Base-by-base conservation (phyloP, 2,329 filamentous ascomycete genomes). In the Nigrospora oryzae region DNA sequence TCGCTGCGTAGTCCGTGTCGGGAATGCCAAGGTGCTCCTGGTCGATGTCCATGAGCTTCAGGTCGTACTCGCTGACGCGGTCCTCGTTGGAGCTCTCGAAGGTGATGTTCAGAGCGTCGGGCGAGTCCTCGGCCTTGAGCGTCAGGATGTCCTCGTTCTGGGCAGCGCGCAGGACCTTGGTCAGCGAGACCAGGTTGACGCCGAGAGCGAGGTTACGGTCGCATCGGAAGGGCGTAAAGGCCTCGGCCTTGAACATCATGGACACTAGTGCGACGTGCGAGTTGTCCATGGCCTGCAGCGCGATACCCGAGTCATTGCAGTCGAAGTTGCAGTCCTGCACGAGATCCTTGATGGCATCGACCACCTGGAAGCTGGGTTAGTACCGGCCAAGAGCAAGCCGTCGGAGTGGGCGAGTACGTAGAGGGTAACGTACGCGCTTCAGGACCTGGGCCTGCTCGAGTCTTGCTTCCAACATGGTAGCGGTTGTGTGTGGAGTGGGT, bases 291-390 rank as follows among this genome's bases (percentile, higher is more conserved):
- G 93, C 93, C 71, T 98, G 93, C 46, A 98, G 86, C 42, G 91
- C 90, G 62, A 98, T 93, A 51, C 93, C 93, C 45, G 89, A 91
- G 77, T 98, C 94, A 85, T 97, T 98, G 85, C 94, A 98, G 78
- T 98, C 93, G 73, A 98, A 98, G 74, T 98, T 98, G 83, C 93
- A 98, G 73, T 98, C 93, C 70, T 97, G 93, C 44, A 98, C 93
- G 42, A 98, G 83, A 62, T 98, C 93, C 72, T 96, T 97, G 83
- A 98, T 96, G 58, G 94, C 89, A 66, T 98, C 94, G 61, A 98
- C 90, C 52, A 97, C 88, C 89, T 95, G 55, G 11, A 36, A 11
- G 14, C 15, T 39, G 42, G 37, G 45, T 62, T 45, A 62, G 56
- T 44, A 53, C 38, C 23, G 39, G 45, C 30, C 23, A 28, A 7